phyloP scores from a whole-genome alignment of 805 yeast species.

The Nakazawaea populi region DNA sequence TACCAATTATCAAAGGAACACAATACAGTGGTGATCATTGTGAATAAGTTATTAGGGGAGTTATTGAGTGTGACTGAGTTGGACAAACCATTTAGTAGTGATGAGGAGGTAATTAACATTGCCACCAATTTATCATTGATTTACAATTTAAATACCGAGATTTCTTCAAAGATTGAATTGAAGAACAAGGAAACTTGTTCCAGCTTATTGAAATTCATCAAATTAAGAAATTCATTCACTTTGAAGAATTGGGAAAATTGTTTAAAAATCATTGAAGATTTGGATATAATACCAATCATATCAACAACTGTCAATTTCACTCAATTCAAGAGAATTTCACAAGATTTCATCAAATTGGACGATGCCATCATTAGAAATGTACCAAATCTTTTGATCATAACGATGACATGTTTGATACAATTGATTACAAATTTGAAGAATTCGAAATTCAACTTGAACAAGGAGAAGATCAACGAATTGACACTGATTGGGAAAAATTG shows the following conservation, averaged over 20 bases:
- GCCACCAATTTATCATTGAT: conserved; percentile 38
- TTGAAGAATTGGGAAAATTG: conserved; percentile 54
- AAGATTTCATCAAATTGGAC: conserved; percentile 58
- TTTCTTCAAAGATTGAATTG: conserved; percentile 47
- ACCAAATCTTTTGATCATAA: conserved; percentile 73
- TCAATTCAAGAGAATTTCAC: conserved; percentile 60
- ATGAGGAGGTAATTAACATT: conserved; percentile 42
- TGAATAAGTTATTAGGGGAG: conserved; percentile 77
- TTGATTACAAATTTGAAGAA: conserved; percentile 40
- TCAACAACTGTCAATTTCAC: conserved; percentile 41
- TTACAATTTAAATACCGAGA: conserved; percentile 51
- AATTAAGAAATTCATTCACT: conserved; percentile 57
- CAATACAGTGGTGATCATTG: conserved; percentile 68
- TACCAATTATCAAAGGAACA: conserved; percentile 88
- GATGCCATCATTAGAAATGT: conserved; percentile 72
- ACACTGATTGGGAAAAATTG: conserved; percentile 72
- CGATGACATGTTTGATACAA: conserved; percentile 71
- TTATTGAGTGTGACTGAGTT: conserved; percentile 65
- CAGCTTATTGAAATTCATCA: conserved; percentile 58
- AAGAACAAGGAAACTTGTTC: conserved; percentile 61
- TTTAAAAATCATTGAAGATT: conserved; percentile 45
- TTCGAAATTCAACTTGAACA: conserved; percentile 30
- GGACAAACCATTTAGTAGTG: conserved; percentile 46
- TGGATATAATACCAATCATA: conserved; percentile 62
- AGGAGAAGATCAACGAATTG: conserved; percentile 50